Percentiles rank a stretch among this genome's conserved stretches.
phyloP scores from a whole-genome alignment of 2,329 filamentous ascomycete species.

The Nemania diffusa region DNA sequence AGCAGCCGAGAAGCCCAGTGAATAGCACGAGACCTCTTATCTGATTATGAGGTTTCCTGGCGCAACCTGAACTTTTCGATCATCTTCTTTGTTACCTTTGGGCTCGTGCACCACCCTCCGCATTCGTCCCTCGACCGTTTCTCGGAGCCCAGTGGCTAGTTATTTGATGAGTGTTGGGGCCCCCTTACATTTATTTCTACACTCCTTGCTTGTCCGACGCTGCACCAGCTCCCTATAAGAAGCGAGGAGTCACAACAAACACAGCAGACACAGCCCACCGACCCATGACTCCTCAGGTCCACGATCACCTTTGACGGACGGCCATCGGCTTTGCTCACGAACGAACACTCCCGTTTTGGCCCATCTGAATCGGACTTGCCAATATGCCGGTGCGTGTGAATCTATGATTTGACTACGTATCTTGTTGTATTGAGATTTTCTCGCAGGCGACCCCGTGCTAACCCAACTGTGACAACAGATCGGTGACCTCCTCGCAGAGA shows the following conservation, averaged over 20 bases:
- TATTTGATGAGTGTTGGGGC: slow-evolving; percentile 1
- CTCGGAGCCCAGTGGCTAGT: slow-evolving; percentile 5
- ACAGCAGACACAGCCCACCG: slow-evolving; percentile 40
- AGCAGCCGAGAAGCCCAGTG: slow-evolving; percentile 25
- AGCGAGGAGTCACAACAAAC: slow-evolving; percentile 33
- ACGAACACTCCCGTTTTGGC: slow-evolving; percentile 31
- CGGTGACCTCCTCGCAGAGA: slow-evolving; percentile 69
- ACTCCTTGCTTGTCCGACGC: slow-evolving; percentile 8
- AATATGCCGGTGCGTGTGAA: slow-evolving; percentile 54
- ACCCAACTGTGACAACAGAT: slow-evolving; percentile 54
- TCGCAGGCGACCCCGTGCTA: slow-evolving; percentile 30
- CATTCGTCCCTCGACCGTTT: slow-evolving; percentile 35
- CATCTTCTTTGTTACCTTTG: slow-evolving; percentile 38
- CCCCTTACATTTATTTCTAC: slow-evolving; percentile 5
- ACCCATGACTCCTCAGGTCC: slow-evolving; percentile 47
- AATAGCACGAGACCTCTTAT: slow-evolving; percentile 44
- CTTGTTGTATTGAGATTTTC: slow-evolving; percentile 4
- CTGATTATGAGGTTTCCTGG: slow-evolving; percentile 36
- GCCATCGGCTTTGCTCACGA: slow-evolving; percentile 38
- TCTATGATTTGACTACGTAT: not conserved
- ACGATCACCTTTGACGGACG: slow-evolving; percentile 41
- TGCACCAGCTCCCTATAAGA: not conserved
- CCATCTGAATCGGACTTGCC: slow-evolving; percentile 32
- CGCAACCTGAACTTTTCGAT: slow-evolving; percentile 35
- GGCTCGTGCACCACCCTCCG: slow-evolving; percentile 38